Conservation (phyloP, 495 filamentous ascomycete species). For the Pseudomonodictys pantanalensis region DNA sequence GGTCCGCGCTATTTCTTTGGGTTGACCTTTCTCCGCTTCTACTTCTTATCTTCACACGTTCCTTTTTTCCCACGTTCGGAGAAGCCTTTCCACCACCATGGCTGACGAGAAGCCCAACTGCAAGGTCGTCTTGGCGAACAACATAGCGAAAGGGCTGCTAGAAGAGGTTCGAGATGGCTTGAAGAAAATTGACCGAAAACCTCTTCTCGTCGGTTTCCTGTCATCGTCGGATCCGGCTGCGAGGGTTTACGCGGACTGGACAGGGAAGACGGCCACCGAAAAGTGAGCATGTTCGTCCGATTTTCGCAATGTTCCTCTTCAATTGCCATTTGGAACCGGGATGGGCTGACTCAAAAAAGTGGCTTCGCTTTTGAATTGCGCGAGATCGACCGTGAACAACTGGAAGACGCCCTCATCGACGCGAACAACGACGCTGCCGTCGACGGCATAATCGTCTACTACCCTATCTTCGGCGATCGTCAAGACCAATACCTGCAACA, state of each 20-base stretch:
- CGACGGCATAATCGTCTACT: slow-evolving; percentile 97
- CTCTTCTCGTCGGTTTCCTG: slow-evolving; percentile 84
- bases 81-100: slow-evolving; percentile 14
- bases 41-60: background rate
- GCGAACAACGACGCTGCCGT: slow-evolving; percentile 76
- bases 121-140: slow-evolving; percentile 84
- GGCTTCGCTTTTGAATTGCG: slow-evolving; percentile 86
- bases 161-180: slow-evolving; percentile 72
- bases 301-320: background rate
- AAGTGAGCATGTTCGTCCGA: slow-evolving; percentile 63
- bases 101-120: slow-evolving; percentile 56
- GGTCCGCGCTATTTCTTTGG: no score
- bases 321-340: background rate
- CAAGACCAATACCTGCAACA: slow-evolving; percentile 95
- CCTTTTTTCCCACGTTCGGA: background rate
- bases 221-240: slow-evolving; percentile 89
- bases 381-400: slow-evolving; percentile 74
- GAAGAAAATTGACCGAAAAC: slow-evolving; percentile 62
- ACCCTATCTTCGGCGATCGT: slow-evolving; percentile 86
- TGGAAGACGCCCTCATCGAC: slow-evolving; percentile 78
- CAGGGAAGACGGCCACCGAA: slow-evolving; percentile 89
- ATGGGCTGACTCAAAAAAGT: slow-evolving; percentile 46
- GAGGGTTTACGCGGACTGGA: slow-evolving; percentile 92
- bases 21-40: background rate
- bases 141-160: slow-evolving; percentile 76